phyloP scores from a whole-genome alignment of 2,329 filamentous ascomycete species.

The Microsporum audouinii region DNA sequence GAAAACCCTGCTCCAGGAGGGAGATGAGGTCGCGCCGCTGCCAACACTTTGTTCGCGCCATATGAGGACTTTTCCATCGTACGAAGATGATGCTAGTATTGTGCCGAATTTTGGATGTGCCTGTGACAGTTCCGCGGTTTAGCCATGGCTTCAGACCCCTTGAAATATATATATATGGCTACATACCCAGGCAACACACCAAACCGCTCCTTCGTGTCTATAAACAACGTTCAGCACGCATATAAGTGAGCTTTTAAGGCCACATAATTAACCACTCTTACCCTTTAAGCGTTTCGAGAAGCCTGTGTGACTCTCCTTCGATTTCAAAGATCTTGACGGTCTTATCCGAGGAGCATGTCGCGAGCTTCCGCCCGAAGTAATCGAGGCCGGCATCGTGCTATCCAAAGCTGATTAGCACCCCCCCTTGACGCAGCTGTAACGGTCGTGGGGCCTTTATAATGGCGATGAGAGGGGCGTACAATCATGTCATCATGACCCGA shows the following conservation, averaged over 20 bases:
- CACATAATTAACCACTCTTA: conserved; percentile 30
- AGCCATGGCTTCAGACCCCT: background rate
- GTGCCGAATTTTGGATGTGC: conserved; percentile 97
- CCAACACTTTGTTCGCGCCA: conserved; percentile 68
- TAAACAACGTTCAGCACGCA: conserved; percentile 6
- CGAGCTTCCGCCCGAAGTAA: conserved; percentile 92
- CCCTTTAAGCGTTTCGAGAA: conserved; percentile 92
- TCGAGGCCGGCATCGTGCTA: conserved; percentile 97
- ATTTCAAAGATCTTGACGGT: conserved; percentile 99
- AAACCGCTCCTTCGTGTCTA: conserved; percentile 93
- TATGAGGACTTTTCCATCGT: conserved; percentile 97
- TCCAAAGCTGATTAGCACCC: background rate
- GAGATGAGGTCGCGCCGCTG: conserved; percentile 29
- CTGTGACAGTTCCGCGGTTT: conserved; percentile 21
- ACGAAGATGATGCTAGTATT: conserved; percentile 87
- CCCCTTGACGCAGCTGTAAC: background rate
- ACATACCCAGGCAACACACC: conserved; percentile 82
- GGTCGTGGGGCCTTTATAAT: too few relatives aligned
- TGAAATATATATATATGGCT: background rate
- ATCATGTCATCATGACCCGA: conserved; percentile 98
- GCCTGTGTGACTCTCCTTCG: conserved; percentile 77
- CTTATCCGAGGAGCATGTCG: conserved; percentile 94
- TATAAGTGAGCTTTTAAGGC: conserved; percentile 7
- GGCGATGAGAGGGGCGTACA: conserved; percentile 49
- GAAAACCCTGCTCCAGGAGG: conserved; percentile 74